phyloP scores from a whole-genome alignment of 768 basidiomycete genomes.

The Lentinula sp. region DNA sequence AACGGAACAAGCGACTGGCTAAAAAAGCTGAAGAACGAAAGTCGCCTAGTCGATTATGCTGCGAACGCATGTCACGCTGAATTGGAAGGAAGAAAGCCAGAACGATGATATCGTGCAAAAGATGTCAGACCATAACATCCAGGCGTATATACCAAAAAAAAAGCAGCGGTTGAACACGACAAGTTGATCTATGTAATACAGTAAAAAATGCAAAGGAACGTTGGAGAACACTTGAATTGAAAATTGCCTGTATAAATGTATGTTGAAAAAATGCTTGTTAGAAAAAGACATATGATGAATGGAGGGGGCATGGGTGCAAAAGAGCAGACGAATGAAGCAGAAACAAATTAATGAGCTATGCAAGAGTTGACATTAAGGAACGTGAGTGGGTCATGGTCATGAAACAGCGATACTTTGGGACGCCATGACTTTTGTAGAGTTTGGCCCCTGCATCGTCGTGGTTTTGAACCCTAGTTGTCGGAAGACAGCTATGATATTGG shows the following conservation, averaged over 20 bases:
- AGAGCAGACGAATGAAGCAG: constrained; percentile 5
- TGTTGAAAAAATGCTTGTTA: constrained; percentile 12
- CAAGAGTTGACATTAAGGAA: constrained; percentile 3
- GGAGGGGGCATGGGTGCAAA: constrained; percentile 8
- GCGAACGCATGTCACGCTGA: no score
- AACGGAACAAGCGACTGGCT: no score
- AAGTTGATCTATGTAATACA: constrained; percentile 24
- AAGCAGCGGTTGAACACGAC: constrained; percentile 23
- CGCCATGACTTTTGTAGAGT: constrained; percentile 47
- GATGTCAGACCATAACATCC: constrained; percentile 24
- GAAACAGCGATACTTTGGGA: constrained; percentile 22
- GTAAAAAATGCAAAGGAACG: constrained; percentile 17
- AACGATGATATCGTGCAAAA: constrained; percentile 26
- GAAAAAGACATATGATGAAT: constrained; percentile 5
- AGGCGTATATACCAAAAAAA: constrained; percentile 25
- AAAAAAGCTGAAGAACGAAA: no score
- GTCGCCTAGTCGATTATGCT: no score
- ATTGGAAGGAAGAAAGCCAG: constrained; percentile 11
- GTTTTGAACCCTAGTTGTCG: constrained; percentile 90
- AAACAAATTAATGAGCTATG: constrained; percentile 8
- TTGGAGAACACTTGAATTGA: constrained; percentile 13
- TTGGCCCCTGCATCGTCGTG: constrained; percentile 56
- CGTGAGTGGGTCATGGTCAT: constrained; percentile 20
- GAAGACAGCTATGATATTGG: constrained; percentile 43
- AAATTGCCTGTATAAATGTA: constrained; percentile 18